phyloP scores from a whole-genome alignment of 176 grass and related monocot species.

The Leersia perrieri region DNA sequence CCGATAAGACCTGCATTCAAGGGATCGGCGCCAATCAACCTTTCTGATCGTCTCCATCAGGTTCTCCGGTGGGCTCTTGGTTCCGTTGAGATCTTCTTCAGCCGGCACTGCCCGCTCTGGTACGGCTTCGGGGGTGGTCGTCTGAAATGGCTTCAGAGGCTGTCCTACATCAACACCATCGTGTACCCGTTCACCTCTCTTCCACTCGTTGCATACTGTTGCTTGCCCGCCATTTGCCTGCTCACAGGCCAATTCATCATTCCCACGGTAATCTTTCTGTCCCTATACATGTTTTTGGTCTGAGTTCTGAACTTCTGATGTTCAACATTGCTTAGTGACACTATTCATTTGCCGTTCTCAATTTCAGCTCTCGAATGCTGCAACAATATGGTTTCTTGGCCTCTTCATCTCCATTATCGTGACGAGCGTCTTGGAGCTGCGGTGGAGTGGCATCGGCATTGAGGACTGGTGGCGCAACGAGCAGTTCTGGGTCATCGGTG shows the following conservation, averaged over 20 bases:
- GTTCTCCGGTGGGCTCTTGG: conserved; percentile 97
- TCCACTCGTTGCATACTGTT: conserved; percentile 84
- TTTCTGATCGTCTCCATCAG: conserved; percentile 92
- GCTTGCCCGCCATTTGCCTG: conserved; percentile 80
- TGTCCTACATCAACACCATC: conserved; percentile 97
- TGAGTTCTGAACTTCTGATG: neutral
- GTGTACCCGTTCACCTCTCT: conserved; percentile 93
- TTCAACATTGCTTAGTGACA: neutral
- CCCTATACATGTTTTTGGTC: neutral
- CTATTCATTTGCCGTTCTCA: neutral
- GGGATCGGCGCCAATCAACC: conserved; percentile 93
- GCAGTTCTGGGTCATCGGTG: conserved; percentile 97
- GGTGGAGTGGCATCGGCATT: conserved; percentile 91
- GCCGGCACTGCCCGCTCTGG: conserved; percentile 89
- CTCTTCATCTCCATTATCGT: conserved; percentile 92
- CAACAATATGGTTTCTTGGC: conserved; percentile 86
- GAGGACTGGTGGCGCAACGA: conserved; percentile 99
- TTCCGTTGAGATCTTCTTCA: conserved; percentile 91
- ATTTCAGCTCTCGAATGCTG: conserved; percentile 74
- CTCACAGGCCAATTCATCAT: conserved; percentile 96
- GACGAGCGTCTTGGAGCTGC: conserved; percentile 83
- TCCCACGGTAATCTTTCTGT: conserved; percentile 51
- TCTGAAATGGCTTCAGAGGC: conserved; percentile 90
- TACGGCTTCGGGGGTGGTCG: conserved; percentile 81
- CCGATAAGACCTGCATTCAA: conserved; percentile 87